Base-by-base conservation (phyloP, 129 eudicot species). In the Helianthus tuberosus region DNA sequence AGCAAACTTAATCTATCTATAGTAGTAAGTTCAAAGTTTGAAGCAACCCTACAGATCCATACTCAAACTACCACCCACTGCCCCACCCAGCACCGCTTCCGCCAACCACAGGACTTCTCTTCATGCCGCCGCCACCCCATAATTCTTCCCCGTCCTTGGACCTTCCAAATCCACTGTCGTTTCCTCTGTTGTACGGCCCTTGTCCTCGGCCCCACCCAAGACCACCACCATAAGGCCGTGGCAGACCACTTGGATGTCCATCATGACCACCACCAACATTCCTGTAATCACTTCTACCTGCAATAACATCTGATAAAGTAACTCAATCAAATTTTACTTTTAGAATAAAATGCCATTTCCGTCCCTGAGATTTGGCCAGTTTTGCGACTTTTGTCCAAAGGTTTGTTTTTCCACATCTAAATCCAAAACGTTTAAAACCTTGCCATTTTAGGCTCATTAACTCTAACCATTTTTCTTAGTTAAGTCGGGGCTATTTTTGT, bases 261-360 rank as follows among this genome's bases (percentile, higher is more conserved):
- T 86, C 92, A 13, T 84, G 86, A 71, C 82, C 39, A 1, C 82
- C 39, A 1, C 86, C 84, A 25, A 89, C 86, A 75, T 82, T 83
- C 77, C 86, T 73, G 66, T 80, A 69, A 64, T 85, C 94, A 74
- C 80, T 79, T 80, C 98, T 77, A n/a, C 95, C 98, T 93, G 86
- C 64, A 83, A 41, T n/a, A 74, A 5, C 49, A 25, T 23, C 10
- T 15, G 48, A 14, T 8, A 68, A 8, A 8, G 36, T 61, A 17
- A 66, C 9, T 83, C 29, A 61, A 60, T 73, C 13, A 43, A 9
- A 6, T 43, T 2, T 6, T 6, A 43, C 47, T 43, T 8, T 43
- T 6, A 6, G 47, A 6, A 9, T 43, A 43, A 6, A 43, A 32
- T 32, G 5, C 36, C 36, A 32, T 32, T 32, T 32, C 36, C 25